A percentile compares a stretch with the other conserved stretches of the same genome.
phyloP scores from a whole-genome alignment of 2,329 filamentous ascomycete genomes.

The Fusarium cyanostomum region DNA sequence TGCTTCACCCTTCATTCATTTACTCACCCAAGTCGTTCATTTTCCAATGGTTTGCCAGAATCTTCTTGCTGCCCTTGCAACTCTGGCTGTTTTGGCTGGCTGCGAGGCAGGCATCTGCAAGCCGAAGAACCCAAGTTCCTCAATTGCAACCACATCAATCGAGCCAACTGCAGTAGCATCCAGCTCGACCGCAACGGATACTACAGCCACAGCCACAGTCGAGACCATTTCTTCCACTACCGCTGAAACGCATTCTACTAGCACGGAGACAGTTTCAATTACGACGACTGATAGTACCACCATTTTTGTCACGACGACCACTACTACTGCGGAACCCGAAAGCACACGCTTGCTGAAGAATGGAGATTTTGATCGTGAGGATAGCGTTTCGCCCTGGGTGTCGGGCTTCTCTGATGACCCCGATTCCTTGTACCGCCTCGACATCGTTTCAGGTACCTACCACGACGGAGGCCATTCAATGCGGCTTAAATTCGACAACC shows the following conservation, averaged over 20 bases:
- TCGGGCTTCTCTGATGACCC: not conserved
- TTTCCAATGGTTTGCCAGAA: not conserved
- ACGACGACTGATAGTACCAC: not conserved
- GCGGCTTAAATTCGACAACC: not conserved
- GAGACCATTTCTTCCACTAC: not conserved
- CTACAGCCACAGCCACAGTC: not conserved
- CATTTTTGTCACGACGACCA: not conserved
- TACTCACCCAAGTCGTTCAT: not conserved
- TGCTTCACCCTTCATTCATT: not conserved
- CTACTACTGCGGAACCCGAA: not conserved
- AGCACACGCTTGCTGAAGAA: not conserved
- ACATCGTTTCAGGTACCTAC: not conserved
- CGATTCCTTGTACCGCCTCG: not conserved
- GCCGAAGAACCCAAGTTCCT: not conserved
- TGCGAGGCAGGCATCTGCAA: not conserved
- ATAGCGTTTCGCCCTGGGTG: not conserved
- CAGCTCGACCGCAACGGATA: not conserved
- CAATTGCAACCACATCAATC: not conserved
- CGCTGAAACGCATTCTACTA: not conserved
- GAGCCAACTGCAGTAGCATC: not conserved
- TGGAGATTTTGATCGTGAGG: not conserved
- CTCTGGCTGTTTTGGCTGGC: not conserved
- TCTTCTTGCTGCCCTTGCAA: not conserved
- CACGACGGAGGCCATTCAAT: not conserved
- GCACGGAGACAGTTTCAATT: not conserved